These are phyloP conservation scores for Pichia deserticola DNA, from an alignment of 805 yeast genomes.

Conservation along the genomic window DNA sequence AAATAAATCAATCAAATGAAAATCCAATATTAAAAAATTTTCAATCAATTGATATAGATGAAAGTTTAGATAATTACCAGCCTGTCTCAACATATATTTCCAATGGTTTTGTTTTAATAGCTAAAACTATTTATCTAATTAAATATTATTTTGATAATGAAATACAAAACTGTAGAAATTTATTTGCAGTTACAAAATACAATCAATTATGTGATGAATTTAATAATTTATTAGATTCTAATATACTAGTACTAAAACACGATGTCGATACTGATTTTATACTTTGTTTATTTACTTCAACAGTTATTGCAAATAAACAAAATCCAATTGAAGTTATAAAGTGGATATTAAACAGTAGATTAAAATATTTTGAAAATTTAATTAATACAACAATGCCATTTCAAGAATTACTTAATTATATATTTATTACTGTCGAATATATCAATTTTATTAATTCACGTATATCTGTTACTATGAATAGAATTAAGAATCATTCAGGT, in stretches of 20 bases:
- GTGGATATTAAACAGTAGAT: constrained; percentile 21
- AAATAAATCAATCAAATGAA: too few relatives aligned
- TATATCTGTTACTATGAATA: constrained; percentile 15
- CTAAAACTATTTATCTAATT: constrained; percentile 22
- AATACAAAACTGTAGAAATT: constrained; percentile 3
- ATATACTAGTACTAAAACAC: constrained; percentile 15
- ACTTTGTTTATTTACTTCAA: constrained; percentile 20
- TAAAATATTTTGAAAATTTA: constrained; percentile 8
- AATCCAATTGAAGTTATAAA: constrained; percentile 18
- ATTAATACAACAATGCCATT: constrained; percentile 14
- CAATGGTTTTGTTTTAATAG: constrained; percentile 15
- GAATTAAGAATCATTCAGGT: constrained; percentile 17
- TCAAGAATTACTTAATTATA: constrained; percentile 21
- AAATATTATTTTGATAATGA: constrained; percentile 17
- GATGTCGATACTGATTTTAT: constrained; percentile 27
- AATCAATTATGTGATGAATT: constrained; percentile 14
- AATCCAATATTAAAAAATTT: background rate
- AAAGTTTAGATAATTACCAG: constrained; percentile 1
- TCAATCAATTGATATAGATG: constrained; percentile 1
- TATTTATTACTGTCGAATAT: constrained; percentile 25
- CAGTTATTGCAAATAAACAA: constrained; percentile 14
- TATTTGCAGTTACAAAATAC: constrained; percentile 16
- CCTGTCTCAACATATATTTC: constrained; percentile 13
- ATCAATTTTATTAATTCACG: constrained; percentile 18
- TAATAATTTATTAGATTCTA: constrained; percentile 13